These are phyloP conservation scores for Fusarium foetens DNA, from an alignment of 2,329 filamentous ascomycete species.

Conservation along the genomic window DNA sequence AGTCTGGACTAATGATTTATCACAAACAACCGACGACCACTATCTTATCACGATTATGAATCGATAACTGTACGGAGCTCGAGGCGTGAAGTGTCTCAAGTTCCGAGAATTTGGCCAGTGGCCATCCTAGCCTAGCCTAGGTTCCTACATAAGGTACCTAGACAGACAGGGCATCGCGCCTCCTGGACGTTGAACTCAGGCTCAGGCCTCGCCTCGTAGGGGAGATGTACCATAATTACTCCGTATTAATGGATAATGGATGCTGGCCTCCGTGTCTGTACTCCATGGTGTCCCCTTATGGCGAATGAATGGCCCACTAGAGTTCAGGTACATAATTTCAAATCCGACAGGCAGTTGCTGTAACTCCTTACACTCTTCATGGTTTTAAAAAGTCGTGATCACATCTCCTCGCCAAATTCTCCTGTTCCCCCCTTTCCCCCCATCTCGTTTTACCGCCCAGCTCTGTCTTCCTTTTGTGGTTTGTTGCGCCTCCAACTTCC, in stretches of 20 bases:
- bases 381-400: constrained; percentile 13
- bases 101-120: constrained; percentile 5
- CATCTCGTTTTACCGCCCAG: constrained; percentile 28
- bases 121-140: neutral
- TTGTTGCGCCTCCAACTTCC: constrained; percentile 29
- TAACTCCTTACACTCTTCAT: constrained; percentile 5
- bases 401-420: constrained; percentile 4
- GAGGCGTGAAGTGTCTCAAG: constrained; percentile 38
- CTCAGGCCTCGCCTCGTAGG: constrained; percentile 21
- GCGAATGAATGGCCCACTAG: constrained; percentile 31
- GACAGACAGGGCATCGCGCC: constrained; percentile 21
- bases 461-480: constrained; percentile 10
- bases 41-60: constrained; percentile 26
- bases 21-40: neutral
- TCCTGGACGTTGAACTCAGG: constrained; percentile 18
- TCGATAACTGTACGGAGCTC: constrained; percentile 23
- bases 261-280: neutral
- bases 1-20: constrained; percentile 9
- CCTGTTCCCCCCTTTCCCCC: constrained; percentile 6
- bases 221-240: constrained; percentile 31
- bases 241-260: constrained; percentile 26
- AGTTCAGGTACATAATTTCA: constrained; percentile 38
- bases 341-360: constrained; percentile 10
- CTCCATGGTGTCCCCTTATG: constrained; percentile 24
- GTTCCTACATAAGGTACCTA: neutral